These are phyloP conservation scores for Macrocybe gigantea DNA, from an alignment of 768 basidiomycete species.

Conservation along the genomic window DNA sequence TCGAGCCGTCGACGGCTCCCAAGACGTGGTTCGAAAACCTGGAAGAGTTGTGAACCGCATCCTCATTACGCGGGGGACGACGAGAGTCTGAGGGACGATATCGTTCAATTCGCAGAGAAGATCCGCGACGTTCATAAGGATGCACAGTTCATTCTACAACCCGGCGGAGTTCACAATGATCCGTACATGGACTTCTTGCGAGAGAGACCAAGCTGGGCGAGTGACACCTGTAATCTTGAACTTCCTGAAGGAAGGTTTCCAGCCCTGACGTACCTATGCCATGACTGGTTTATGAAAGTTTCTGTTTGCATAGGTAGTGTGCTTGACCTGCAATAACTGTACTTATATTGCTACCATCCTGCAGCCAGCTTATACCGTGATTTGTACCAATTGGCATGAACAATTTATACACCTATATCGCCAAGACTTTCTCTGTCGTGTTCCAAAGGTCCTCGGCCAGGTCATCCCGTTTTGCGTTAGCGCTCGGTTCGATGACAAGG, in stretches of 20 bases:
- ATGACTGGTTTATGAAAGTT: too few relatives aligned
- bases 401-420: neutral
- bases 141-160: constrained; percentile 20
- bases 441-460: constrained; percentile 7
- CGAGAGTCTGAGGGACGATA: constrained; percentile 28
- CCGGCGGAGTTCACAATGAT: constrained; percentile 30
- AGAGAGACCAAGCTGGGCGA: constrained; percentile 13
- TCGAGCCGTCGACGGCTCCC: constrained; percentile 24
- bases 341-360: too few relatives aligned
- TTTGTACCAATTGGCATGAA: too few relatives aligned
- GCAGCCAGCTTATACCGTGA: too few relatives aligned
- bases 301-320: too few relatives aligned
- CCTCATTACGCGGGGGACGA: constrained; percentile 27
- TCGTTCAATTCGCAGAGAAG: constrained; percentile 17
- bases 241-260: too few relatives aligned
- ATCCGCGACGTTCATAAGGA: constrained; percentile 14
- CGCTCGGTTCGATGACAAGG: constrained; percentile 4
- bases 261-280: too few relatives aligned
- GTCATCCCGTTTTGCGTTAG: constrained; percentile 1
- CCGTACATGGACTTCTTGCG: constrained; percentile 23
- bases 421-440: constrained; percentile 9
- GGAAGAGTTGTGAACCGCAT: constrained; percentile 25
- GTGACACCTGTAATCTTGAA: constrained; percentile 15
- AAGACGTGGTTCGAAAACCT: constrained; percentile 27
- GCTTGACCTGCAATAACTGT: too few relatives aligned